These are phyloP conservation scores for Penicillium aurantiogriseum DNA, from an alignment of 2,329 filamentous ascomycete genomes.

Conservation along the genomic window DNA sequence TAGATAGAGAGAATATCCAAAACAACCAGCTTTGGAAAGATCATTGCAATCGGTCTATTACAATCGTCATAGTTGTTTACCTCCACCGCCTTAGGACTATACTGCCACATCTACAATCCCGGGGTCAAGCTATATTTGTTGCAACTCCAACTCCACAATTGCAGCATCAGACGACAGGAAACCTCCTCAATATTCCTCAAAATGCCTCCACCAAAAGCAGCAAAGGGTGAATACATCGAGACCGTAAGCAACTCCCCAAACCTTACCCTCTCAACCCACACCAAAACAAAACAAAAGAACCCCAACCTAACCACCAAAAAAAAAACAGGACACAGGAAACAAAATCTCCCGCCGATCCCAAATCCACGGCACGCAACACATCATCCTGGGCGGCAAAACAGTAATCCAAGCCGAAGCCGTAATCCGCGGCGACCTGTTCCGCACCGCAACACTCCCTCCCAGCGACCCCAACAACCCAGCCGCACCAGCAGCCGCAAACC, in stretches of 20 bases:
- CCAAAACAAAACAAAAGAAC: not conserved
- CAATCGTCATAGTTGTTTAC: not conserved
- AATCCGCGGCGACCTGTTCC: conserved; percentile 83
- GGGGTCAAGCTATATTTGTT: not conserved
- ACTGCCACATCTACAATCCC: conserved; percentile 2
- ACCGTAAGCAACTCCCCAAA: conserved; percentile 60
- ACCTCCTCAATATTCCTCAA: not conserved
- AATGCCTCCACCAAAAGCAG: conserved; percentile 71
- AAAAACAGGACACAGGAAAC: conserved; percentile 83
- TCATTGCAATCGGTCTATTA: not conserved
- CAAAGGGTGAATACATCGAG: conserved; percentile 93
- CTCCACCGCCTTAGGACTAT: conserved; percentile 3
- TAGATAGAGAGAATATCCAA: not conserved
- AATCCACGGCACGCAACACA: conserved; percentile 94
- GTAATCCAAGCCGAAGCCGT: conserved; percentile 95
- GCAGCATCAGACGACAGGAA: not conserved
- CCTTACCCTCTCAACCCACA: not conserved
- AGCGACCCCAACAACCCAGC: conserved; percentile 37
- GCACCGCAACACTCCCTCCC: conserved; percentile 37
- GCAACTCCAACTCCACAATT: conserved; percentile 1
- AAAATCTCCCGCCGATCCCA: conserved; percentile 91
- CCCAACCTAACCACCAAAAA: conserved; percentile 1
- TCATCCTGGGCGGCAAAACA: conserved; percentile 93
- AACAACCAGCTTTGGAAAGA: too few relatives aligned
- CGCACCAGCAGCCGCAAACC: conserved; percentile 29